Conservation (phyloP, 257 asterid species). For the Ocimum tenuiflorum region DNA sequence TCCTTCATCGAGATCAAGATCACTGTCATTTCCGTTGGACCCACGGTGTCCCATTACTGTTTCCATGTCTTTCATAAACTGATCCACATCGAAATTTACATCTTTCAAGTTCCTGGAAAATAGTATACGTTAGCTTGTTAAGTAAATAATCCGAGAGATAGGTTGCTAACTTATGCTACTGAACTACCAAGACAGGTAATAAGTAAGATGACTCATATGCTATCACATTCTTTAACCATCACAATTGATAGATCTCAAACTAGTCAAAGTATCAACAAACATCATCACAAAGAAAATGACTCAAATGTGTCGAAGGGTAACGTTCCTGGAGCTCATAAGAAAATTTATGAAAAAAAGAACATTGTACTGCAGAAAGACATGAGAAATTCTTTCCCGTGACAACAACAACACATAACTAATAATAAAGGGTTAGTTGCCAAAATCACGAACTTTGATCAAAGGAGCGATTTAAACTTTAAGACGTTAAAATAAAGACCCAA, state of each 20-base stretch:
- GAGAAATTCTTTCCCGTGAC: too few relatives aligned
- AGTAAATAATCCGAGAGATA: background rate
- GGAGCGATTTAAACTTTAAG: too few relatives aligned
- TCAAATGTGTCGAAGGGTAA: too few relatives aligned
- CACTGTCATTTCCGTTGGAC: slow-evolving; percentile 38
- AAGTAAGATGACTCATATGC: background rate
- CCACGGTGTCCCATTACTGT: slow-evolving; percentile 45
- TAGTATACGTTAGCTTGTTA: background rate
- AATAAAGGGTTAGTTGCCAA: too few relatives aligned
- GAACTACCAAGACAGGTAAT: slow-evolving; percentile 5
- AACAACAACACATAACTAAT: too few relatives aligned
- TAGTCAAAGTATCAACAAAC: background rate
- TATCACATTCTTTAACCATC: background rate
- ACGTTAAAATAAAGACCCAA: too few relatives aligned
- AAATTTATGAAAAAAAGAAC: too few relatives aligned
- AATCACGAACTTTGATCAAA: too few relatives aligned
- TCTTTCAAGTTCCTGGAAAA: slow-evolving; percentile 43
- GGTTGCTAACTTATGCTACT: slow-evolving; percentile 4
- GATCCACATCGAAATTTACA: slow-evolving; percentile 73
- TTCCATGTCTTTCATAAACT: slow-evolving; percentile 79
- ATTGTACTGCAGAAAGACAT: too few relatives aligned
- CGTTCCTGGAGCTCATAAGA: too few relatives aligned
- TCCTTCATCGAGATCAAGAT: slow-evolving; percentile 51
- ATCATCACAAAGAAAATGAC: background rate
- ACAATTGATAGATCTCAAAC: background rate